Evolutionary conservation across 495 filamentous ascomycete species (phyloP).

Genomic region (Xylaria sp.): DNA sequence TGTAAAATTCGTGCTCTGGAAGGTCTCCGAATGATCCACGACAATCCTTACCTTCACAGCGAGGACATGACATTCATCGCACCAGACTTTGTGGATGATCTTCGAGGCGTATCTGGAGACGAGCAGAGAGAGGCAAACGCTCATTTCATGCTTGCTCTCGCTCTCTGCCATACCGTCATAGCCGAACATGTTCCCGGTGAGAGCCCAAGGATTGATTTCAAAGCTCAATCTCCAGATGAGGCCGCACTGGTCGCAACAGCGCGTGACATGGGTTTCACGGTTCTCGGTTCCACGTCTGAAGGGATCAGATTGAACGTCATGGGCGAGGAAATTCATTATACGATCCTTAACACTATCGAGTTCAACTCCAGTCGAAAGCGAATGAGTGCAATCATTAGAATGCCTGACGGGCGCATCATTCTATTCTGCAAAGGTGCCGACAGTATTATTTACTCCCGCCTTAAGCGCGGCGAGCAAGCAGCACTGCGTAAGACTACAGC

Average conservation of each 20-base stretch:
- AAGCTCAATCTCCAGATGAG: conserved; percentile 97
- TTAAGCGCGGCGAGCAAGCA: conserved; percentile 82
- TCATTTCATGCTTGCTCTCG: conserved; percentile 93
- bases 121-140: conserved; percentile 79
- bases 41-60: conserved; percentile 90
- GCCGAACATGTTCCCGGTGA: conserved; percentile 88
- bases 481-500: conserved; percentile 85
- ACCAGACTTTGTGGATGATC: conserved; percentile 82
- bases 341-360: conserved; percentile 92
- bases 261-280: conserved; percentile 94
- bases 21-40: conserved; percentile 74
- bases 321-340: conserved; percentile 83
- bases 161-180: conserved; percentile 95
- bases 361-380: conserved; percentile 97
- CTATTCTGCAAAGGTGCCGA: conserved; percentile 99
- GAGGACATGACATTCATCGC: conserved; percentile 92
- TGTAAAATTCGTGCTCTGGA: conserved; percentile 76
- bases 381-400: conserved; percentile 97
- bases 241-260: conserved; percentile 94
- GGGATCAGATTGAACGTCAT: conserved; percentile 85
- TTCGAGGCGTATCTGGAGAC: conserved; percentile 76
- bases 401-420: conserved; percentile 91
- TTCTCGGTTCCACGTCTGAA: conserved; percentile 79
- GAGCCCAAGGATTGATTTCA: conserved; percentile 90
- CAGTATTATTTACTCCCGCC: conserved; percentile 93